Percentiles rank a stretch among this genome's conserved stretches.
Evolutionary conservation across 1,139 yeast genomes (phyloP).

Genomic region (Scheffersomyces illinoinensis): DNA sequence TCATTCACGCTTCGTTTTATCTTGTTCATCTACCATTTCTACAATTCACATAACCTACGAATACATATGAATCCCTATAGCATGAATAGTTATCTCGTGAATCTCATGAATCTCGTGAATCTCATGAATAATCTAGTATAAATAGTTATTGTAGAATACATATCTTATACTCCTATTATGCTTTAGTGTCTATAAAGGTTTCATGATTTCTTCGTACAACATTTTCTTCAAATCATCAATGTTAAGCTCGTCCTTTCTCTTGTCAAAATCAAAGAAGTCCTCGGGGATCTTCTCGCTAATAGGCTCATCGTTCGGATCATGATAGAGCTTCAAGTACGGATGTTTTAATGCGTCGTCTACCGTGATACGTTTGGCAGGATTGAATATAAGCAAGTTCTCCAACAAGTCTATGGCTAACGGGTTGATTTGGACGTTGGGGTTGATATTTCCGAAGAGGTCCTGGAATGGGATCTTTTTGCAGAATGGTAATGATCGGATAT

Average conservation of each 20-base stretch:
- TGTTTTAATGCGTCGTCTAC: constrained; percentile 82
- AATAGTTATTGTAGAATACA: not conserved
- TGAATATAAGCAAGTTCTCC: constrained; percentile 73
- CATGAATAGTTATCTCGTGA: not conserved
- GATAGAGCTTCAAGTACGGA: constrained; percentile 78
- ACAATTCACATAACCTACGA: no score
- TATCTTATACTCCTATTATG: no score
- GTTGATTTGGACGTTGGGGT: constrained; percentile 28
- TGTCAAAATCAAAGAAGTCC: constrained; percentile 82
- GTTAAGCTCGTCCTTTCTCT: constrained; percentile 67
- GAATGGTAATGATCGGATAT: constrained; percentile 74
- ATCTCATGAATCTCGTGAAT: not conserved
- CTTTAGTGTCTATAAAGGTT: constrained; percentile 18
- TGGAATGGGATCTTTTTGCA: constrained; percentile 56
- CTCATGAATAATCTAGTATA: not conserved
- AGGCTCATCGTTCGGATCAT: constrained; percentile 86
- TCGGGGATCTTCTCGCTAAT: constrained; percentile 69
- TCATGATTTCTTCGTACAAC: constrained; percentile 62
- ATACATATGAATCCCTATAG: no score
- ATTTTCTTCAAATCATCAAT: constrained; percentile 69
- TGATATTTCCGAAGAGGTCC: constrained; percentile 11
- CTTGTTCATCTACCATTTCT: no score
- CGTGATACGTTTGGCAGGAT: constrained; percentile 75
- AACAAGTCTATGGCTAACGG: constrained; percentile 78
- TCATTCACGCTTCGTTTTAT: no score